A percentile compares a stretch with the other conserved stretches of the same genome.
Evolutionary conservation across 352 stramenopile genomes (phyloP).

Genomic region (Pythium rhizo-oryzae): DNA sequence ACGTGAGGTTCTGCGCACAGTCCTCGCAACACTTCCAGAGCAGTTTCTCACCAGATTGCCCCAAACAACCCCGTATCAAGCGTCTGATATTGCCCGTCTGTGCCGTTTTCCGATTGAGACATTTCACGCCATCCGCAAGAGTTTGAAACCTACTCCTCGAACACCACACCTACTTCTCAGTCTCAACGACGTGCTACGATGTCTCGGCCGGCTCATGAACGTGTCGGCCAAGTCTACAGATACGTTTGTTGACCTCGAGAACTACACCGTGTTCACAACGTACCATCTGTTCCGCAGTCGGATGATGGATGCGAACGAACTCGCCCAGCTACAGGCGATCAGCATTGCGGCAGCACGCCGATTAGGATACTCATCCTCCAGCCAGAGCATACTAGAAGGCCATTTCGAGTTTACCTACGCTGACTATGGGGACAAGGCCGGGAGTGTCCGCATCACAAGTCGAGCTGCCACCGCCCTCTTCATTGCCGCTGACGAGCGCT

Average conservation of each 20-base stretch:
- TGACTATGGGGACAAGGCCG: conserved; percentile 48
- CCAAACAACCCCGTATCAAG: neutral
- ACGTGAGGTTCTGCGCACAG: conserved; percentile 37
- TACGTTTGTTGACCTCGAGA: conserved; percentile 45
- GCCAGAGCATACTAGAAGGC: conserved; percentile 31
- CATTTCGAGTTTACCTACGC: conserved; percentile 41
- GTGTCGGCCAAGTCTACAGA: conserved; percentile 26
- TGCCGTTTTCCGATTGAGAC: conserved; percentile 48
- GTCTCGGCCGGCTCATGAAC: conserved; percentile 56
- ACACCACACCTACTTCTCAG: conserved; percentile 50
- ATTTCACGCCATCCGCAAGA: conserved; percentile 31
- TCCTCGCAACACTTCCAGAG: conserved; percentile 45
- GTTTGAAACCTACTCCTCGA: conserved; percentile 33
- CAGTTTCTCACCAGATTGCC: conserved; percentile 40
- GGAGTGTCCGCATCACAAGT: conserved; percentile 38
- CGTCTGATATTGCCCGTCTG: conserved; percentile 27
- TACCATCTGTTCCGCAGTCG: conserved; percentile 46
- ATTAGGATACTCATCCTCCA: conserved; percentile 41
- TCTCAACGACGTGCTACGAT: conserved; percentile 44
- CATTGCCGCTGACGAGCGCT: conserved; percentile 53
- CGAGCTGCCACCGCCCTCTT: conserved; percentile 43
- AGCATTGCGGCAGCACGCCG: conserved; percentile 31
- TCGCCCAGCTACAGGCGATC: conserved; percentile 26
- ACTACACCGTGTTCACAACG: conserved; percentile 42
- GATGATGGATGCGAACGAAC: conserved; percentile 24